phyloP scores from a whole-genome alignment of 2,329 filamentous ascomycete species.

The Calonectria pseudoturangicola region DNA sequence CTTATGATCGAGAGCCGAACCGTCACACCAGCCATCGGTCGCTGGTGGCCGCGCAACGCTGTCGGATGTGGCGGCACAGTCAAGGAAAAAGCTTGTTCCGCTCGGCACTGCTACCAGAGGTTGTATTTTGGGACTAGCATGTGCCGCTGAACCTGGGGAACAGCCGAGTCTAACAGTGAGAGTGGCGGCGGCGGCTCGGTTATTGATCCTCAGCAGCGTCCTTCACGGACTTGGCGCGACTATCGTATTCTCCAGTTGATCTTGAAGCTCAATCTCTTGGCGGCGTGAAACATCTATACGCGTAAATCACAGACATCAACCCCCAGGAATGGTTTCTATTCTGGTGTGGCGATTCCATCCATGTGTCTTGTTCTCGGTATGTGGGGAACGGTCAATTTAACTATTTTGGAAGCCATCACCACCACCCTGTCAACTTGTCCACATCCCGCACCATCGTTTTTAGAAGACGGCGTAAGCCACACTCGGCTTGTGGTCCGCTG shows the following conservation, averaged over 20 bases:
- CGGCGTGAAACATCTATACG: not conserved
- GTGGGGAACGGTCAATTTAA: slow-evolving; percentile 24
- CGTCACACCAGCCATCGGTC: not conserved
- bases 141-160: slow-evolving; percentile 1
- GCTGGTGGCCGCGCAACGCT: slow-evolving; percentile 16
- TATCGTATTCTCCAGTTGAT: no score
- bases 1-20: not conserved
- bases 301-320: not conserved
- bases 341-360: not conserved
- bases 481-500: slow-evolving; percentile 37
- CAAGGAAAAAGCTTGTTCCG: not conserved
- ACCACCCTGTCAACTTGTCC: slow-evolving; percentile 20
- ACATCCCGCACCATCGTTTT: slow-evolving; percentile 12
- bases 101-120: not conserved
- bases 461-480: not conserved
- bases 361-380: slow-evolving; percentile 18
- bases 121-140: not conserved
- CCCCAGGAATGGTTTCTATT: not conserved
- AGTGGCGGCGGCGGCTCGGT: not conserved
- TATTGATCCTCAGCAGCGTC: not conserved
- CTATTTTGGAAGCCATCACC: slow-evolving; percentile 16
- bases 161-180: not conserved
- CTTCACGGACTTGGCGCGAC: not conserved
- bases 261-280: not conserved
- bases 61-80: slow-evolving; percentile 20